Evolutionary conservation across 2,329 filamentous ascomycete species (phyloP).

Genomic region (Acrocalymma vagum): DNA sequence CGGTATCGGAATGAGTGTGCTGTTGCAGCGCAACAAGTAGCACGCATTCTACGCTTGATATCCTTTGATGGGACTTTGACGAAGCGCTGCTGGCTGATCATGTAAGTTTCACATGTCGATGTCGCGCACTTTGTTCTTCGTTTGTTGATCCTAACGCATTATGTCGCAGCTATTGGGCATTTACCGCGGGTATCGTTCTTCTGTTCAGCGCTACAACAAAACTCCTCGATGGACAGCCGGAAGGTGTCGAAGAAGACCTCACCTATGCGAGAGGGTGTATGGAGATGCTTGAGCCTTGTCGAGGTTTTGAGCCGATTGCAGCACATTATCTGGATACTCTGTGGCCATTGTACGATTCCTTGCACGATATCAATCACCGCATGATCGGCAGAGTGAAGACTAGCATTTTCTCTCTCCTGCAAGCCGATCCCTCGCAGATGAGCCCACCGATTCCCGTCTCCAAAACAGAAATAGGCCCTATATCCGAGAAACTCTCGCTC

Average conservation of each 20-base stretch:
- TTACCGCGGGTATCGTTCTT: constrained; percentile 43
- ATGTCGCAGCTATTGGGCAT: constrained; percentile 44
- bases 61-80: constrained; percentile 44
- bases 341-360: constrained; percentile 43
- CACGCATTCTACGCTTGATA: constrained; percentile 43
- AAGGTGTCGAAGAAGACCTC: constrained; percentile 42
- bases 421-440: constrained; percentile 30
- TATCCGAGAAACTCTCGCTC: constrained; percentile 42
- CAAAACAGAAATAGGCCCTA: constrained; percentile 42
- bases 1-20: constrained; percentile 41
- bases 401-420: constrained; percentile 43
- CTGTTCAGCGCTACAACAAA: constrained; percentile 45
- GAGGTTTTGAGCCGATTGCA: constrained; percentile 42
- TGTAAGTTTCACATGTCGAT: constrained; percentile 31
- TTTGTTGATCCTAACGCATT: background rate
- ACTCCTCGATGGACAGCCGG: constrained; percentile 39
- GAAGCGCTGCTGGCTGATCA: constrained; percentile 48
- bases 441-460: constrained; percentile 40
- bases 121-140: no score
- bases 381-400: constrained; percentile 42
- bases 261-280: constrained; percentile 43
- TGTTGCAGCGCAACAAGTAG: constrained; percentile 45
- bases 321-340: constrained; percentile 41
- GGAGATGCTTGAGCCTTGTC: constrained; percentile 44
- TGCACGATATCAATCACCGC: constrained; percentile 42